These are phyloP conservation scores for Aegilops longissima DNA, from an alignment of 176 grass and related monocot genomes.

Conservation along the genomic window DNA sequence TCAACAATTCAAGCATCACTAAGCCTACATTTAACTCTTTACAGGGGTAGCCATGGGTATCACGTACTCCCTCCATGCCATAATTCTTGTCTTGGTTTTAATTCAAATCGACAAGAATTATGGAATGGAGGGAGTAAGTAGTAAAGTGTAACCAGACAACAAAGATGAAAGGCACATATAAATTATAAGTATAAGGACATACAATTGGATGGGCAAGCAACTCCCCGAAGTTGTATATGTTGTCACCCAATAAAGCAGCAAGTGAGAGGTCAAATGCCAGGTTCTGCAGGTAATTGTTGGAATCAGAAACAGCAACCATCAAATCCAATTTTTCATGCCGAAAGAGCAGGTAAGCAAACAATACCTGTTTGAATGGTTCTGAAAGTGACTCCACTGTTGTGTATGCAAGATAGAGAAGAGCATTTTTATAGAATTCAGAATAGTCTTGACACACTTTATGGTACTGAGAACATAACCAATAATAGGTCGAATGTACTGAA, in stretches of 20 bases:
- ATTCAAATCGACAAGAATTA: no score
- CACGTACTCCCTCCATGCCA: not conserved
- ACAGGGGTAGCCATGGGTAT: not conserved
- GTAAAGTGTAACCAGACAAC: not conserved
- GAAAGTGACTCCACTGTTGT: conserved; percentile 81
- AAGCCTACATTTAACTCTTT: not conserved
- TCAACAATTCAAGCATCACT: not conserved
- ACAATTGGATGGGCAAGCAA: conserved; percentile 88
- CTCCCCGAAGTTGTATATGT: conserved; percentile 91
- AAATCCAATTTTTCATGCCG: not conserved
- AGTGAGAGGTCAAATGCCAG: conserved; percentile 85
- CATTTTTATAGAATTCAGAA: conserved; percentile 69
- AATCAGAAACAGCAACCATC: conserved; percentile 22
- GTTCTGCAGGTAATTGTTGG: conserved; percentile 35
- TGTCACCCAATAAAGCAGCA: conserved; percentile 81
- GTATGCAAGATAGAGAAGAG: conserved; percentile 94
- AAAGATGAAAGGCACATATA: not conserved
- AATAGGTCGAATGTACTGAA: conserved; percentile 70
- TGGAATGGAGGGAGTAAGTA: not conserved
- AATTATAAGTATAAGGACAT: conserved; percentile 23
- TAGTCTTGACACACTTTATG: conserved; percentile 69
- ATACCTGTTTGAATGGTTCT: conserved; percentile 82
- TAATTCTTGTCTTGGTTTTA: no score
- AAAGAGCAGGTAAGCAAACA: conserved; percentile 23
- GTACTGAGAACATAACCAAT: conserved; percentile 80